Percentiles rank a stretch among this genome's conserved stretches.
These are phyloP conservation scores for Nakaseomyces glabratus DNA, from an alignment of 1,139 yeast species.

Conservation along the genomic window DNA sequence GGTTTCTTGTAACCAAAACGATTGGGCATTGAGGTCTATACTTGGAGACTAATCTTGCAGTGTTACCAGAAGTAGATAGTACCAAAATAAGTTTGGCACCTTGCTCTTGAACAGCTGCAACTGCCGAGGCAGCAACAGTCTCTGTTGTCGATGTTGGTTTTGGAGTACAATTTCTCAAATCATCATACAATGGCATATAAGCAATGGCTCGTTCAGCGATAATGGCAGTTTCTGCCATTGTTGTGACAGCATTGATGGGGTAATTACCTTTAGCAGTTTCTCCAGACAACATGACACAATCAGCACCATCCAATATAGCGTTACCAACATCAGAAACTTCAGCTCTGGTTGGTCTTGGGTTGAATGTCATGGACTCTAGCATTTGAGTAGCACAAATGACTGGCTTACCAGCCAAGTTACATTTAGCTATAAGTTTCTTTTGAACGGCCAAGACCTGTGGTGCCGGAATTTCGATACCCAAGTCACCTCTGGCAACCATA, in stretches of 20 bases:
- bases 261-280: constrained; percentile 99
- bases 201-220: constrained; percentile 97
- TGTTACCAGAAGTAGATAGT: constrained; percentile 86
- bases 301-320: constrained; percentile 98
- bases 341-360: constrained; percentile 99
- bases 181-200: constrained; percentile 77
- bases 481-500: constrained; percentile 99
- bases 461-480: constrained; percentile 99
- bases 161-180: constrained; percentile 73
- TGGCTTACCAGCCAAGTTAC: constrained; percentile 99
- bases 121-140: constrained; percentile 96
- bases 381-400: constrained; percentile 99
- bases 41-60: constrained; percentile 93
- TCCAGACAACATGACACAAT: constrained; percentile 98
- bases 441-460: constrained; percentile 98
- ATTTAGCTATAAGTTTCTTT: constrained; percentile 97
- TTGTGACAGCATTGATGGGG: constrained; percentile 92
- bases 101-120: constrained; percentile 92
- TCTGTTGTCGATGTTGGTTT: constrained; percentile 92
- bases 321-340: constrained; percentile 99
- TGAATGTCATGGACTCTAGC: constrained; percentile 98
- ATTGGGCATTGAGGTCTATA: constrained; percentile 97
- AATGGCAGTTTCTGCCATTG: constrained; percentile 97
- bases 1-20: constrained; percentile 95
- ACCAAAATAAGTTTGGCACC: constrained; percentile 94